Base-by-base conservation (phyloP, 1,139 yeast genomes). In the Pichia inconspicua region DNA sequence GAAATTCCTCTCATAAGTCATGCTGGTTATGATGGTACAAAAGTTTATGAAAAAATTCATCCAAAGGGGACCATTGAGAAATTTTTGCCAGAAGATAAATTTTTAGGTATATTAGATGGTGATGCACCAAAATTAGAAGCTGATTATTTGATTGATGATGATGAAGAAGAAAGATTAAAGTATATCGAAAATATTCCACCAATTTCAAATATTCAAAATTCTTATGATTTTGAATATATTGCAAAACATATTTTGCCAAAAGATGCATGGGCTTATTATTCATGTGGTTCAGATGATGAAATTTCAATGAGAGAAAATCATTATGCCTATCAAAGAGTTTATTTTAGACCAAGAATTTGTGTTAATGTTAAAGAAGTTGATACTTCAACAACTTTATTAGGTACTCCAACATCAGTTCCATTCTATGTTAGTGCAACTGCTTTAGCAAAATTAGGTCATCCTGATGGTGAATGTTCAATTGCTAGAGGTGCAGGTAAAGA, bases 221-320 rank as follows among this genome's bases (percentile, higher is more conserved):
- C 84, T 54, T 77, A 78, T 54, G 95, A 87, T 64, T 89, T 90
- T 60, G 97, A 90, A 65, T 77, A 77, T 58, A 80, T 90, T 43
- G 97, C 97, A 2, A 75, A 89, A 47, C 78, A 80, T 55, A 80
- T 84, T 42, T 67, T 90, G 74, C 77, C 85, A 40, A 80, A 79
- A 54, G 77, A 81, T 15, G 96, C 94, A 0, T 86, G 96, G 92
- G 92, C 90, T 12, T 90, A 90, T 66, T 90, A 88, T 64, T 83
- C 95, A 2, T 82, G 94, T 37, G 97, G 95, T 9, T 77, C 95
- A 41, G 97, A 90, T 64, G 97, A 90, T 65, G 97, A 90, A 68
- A 80, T 90, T 56, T 77, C 96, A 2, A 66, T 87, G 63, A 75
- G 97, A 55, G 96, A 89, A 61, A 90, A 90, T 68, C 97, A 89